These are phyloP conservation scores for Fraxinus americana DNA, from an alignment of 257 asterid species.

Conservation along the genomic window DNA sequence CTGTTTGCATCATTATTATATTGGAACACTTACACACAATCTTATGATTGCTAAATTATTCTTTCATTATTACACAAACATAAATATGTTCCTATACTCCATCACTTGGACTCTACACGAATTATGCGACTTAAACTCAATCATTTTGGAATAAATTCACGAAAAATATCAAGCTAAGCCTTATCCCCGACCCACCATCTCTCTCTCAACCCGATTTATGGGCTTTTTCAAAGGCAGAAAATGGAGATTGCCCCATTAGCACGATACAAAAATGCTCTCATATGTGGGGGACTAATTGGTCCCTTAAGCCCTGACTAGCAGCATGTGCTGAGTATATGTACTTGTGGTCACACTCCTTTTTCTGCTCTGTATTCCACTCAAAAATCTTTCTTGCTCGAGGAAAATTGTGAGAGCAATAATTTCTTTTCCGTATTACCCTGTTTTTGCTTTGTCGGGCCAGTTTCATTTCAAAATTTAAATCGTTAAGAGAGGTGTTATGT, in stretches of 20 bases:
- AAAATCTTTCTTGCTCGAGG: background rate
- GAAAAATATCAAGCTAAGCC: background rate
- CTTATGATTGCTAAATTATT: too few species aligned
- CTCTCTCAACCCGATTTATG: background rate
- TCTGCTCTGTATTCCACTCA: background rate
- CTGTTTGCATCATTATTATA: background rate
- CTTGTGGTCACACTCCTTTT: background rate
- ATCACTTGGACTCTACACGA: background rate
- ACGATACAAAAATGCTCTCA: background rate
- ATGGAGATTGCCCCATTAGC: background rate
- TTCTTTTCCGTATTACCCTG: background rate
- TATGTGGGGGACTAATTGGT: constrained; percentile 22
- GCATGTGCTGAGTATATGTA: constrained; percentile 1
- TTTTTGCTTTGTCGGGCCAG: background rate
- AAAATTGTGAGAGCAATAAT: background rate
- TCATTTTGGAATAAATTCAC: background rate
- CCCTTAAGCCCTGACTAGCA: constrained; percentile 2
- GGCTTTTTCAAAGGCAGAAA: background rate
- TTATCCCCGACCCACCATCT: background rate
- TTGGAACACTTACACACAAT: too few species aligned
- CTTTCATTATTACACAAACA: too few species aligned
- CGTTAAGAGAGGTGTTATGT: too few species aligned
- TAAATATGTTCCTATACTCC: too few species aligned
- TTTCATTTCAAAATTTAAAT: background rate
- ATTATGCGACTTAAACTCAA: too few species aligned